These are phyloP conservation scores for Vaccinium myrtillus DNA, from an alignment of 148 eudicot species.

Conservation along the genomic window DNA sequence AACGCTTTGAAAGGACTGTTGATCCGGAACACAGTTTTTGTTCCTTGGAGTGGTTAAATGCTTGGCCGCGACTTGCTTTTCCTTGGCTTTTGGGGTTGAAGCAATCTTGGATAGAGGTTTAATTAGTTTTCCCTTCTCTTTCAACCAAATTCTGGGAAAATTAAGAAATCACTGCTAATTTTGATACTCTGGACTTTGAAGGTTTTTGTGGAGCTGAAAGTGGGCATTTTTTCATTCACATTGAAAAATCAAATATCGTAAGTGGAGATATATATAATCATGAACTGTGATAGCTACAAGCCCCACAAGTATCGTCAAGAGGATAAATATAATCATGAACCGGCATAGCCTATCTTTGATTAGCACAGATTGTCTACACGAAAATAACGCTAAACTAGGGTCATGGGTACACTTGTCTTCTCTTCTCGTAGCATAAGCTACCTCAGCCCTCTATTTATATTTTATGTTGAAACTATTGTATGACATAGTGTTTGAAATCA, in stretches of 20 bases:
- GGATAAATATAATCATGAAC: too few relatives aligned
- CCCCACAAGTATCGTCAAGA: too few relatives aligned
- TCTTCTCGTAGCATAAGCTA: too few relatives aligned
- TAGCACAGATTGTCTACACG: too few relatives aligned
- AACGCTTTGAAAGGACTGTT: conserved; percentile 57
- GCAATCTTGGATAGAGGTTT: conserved; percentile 32
- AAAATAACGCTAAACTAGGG: too few relatives aligned
- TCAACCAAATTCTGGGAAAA: conserved; percentile 49
- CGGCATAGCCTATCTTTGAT: too few relatives aligned
- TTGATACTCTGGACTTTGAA: conserved; percentile 62
- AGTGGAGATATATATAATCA: too few relatives aligned
- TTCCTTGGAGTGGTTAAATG: conserved; percentile 83
- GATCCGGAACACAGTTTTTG: conserved; percentile 42
- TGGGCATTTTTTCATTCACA: conserved; percentile 52
- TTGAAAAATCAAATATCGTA: conserved; percentile 23
- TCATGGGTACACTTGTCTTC: too few relatives aligned
- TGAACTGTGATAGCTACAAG: too few relatives aligned
- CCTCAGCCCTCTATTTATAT: too few relatives aligned
- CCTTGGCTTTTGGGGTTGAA: conserved; percentile 56
- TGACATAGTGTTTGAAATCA: too few relatives aligned
- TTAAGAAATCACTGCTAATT: conserved; percentile 53
- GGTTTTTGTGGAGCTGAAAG: conserved; percentile 82
- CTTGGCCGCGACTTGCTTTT: conserved; percentile 84
- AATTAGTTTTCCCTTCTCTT: conserved; percentile 23
- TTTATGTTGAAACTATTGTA: too few relatives aligned